Percentiles rank a stretch among this genome's conserved stretches.
These are phyloP conservation scores for Vigna angularis DNA, from an alignment of 306 rosid genomes.

Conservation along the genomic window DNA sequence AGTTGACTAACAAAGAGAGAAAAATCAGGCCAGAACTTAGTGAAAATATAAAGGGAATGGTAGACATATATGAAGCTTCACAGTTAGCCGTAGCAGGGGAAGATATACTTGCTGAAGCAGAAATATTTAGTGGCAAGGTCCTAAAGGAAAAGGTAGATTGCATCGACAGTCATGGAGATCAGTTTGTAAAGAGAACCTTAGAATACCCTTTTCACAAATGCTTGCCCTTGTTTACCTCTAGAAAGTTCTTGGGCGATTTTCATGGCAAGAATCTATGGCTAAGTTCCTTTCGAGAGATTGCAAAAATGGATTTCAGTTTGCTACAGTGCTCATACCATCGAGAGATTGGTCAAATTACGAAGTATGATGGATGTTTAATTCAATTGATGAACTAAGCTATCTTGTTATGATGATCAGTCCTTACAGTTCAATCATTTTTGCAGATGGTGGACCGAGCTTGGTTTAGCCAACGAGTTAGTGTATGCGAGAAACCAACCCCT, in stretches of 20 bases:
- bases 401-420: neutral
- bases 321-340: constrained; percentile 44
- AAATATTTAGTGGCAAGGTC: constrained; percentile 34
- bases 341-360: constrained; percentile 54
- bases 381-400: neutral
- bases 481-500: constrained; percentile 71
- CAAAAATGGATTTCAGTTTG: constrained; percentile 53
- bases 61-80: constrained; percentile 53
- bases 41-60: constrained; percentile 39
- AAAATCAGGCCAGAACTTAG: constrained; percentile 36
- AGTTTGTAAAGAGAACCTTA: constrained; percentile 47
- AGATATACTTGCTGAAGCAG: constrained; percentile 50
- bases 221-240: constrained; percentile 54
- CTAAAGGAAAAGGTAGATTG: constrained; percentile 25
- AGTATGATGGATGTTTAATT: neutral
- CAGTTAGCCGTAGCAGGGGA: constrained; percentile 45
- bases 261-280: constrained; percentile 50
- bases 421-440: neutral
- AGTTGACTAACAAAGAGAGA: constrained; percentile 42
- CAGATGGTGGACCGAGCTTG: constrained; percentile 75
- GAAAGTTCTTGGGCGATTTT: constrained; percentile 38
- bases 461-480: constrained; percentile 56
- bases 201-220: constrained; percentile 66
- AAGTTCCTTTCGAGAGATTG: constrained; percentile 49
- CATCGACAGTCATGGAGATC: constrained; percentile 37